Conservation (phyloP, 495 filamentous ascomycete genomes). For the Aspergillus affinis region DNA sequence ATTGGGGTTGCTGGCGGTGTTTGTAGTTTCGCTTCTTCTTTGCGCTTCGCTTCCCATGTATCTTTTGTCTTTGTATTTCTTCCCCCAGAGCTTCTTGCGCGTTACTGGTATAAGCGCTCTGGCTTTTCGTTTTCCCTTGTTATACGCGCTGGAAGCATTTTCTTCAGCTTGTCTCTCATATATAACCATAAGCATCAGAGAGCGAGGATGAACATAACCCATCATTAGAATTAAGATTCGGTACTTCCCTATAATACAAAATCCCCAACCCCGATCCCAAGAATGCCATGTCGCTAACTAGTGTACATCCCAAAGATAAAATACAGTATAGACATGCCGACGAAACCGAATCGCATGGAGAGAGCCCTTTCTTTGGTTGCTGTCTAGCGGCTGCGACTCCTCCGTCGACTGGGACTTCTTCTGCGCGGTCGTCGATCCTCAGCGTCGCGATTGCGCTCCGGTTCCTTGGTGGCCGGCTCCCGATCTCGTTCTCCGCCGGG, state of each 20-base stretch:
- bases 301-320: neutral
- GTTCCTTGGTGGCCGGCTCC: conserved; percentile 9
- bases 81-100: neutral
- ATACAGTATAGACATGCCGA: neutral
- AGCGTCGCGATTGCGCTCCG: conserved; percentile 10
- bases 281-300: neutral
- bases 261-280: neutral
- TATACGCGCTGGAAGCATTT: neutral
- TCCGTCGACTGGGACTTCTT: conserved; percentile 23
- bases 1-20: neutral
- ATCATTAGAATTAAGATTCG: neutral
- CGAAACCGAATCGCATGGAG: neutral
- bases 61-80: neutral
- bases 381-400: conserved; percentile 18
- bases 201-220: neutral
- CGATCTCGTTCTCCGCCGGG: conserved; percentile 37
- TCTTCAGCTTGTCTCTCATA: neutral
- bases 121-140: neutral
- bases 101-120: neutral
- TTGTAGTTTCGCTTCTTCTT: neutral
- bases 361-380: neutral
- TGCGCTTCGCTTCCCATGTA: neutral
- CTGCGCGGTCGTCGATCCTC: conserved; percentile 18
- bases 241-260: neutral
- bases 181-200: neutral